Base-by-base conservation (phyloP, 2,329 filamentous ascomycete species). In the Cylindrodendrum hubeiense region DNA sequence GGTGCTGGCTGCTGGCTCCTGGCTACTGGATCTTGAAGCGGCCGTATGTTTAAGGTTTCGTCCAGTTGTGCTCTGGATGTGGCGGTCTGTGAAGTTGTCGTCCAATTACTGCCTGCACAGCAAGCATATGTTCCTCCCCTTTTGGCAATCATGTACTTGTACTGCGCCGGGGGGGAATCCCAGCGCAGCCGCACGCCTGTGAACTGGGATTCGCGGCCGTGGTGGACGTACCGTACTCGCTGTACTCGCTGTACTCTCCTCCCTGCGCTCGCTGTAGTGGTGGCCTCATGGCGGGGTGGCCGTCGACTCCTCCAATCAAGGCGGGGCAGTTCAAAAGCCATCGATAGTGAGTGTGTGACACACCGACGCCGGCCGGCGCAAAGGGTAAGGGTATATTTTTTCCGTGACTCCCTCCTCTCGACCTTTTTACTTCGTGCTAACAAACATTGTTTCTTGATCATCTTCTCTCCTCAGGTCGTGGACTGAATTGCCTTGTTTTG, bases 361-460 rank as follows among this genome's bases (percentile, higher is more conserved):
- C 66, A 68, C 72, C 72, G 71, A 74, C 60, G 71, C 70, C 54
- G 52, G 53, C 52, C 72, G 72, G 72, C 69, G 66, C 66, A 70
- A 72, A 71, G 66, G 70, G 63, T 44, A 65, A 63, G 69, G 64
- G 67, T 65, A 71, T 55, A 60, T 60, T 60, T 53, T 60, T 41
- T 19, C 37, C 37, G 21, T 52, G 49, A 46, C 56, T 56, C 53
- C 50, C 51, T 58, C 37, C 17, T 41, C 12, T 57, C 55, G 56
- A 58, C 22, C 52, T 61, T 54, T 56, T 60, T 59, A 55, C 28
- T 9, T 54, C 59, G 43, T 50, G 28, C 47, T 50, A 50, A 17
- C n/a, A 34, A 50, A 50, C 28, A n/a, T 19, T 30, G 24, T 50
- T 21, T 24, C 39, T 28, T 57, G 46, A 30, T 51, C 39, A 59